Percentiles rank a stretch among this genome's conserved stretches.
These are phyloP conservation scores for Plantago coronopus DNA, from an alignment of 305 asterid genomes.

Conservation along the genomic window DNA sequence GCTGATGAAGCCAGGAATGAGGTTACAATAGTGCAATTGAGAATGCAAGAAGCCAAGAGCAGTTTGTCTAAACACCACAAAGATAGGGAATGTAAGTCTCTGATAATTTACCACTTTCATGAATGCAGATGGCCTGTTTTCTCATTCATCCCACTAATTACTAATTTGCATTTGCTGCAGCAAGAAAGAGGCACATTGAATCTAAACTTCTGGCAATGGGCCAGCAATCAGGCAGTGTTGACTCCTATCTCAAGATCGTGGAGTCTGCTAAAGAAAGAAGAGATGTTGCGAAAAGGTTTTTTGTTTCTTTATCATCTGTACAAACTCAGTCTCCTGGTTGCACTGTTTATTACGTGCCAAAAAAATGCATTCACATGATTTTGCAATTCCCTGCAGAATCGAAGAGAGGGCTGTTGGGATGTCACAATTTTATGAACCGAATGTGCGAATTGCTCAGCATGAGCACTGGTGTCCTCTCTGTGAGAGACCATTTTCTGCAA, in stretches of 20 bases:
- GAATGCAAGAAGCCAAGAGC: conserved; percentile 66
- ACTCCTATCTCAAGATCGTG: conserved; percentile 55
- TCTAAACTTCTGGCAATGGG: conserved; percentile 70
- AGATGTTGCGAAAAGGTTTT: conserved; percentile 66
- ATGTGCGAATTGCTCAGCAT: conserved; percentile 76
- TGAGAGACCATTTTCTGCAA: conserved; percentile 78
- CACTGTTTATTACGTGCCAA: conserved; percentile 13
- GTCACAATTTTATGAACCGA: conserved; percentile 72
- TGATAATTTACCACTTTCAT: background rate
- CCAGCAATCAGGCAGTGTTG: conserved; percentile 58
- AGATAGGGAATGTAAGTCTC: conserved; percentile 78
- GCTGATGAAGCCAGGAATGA: conserved; percentile 83
- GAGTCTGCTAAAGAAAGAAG: conserved; percentile 65
- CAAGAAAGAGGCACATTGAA: conserved; percentile 69
- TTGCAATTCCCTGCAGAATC: conserved; percentile 45
- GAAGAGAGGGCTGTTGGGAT: conserved; percentile 59
- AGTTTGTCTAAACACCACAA: conserved; percentile 69
- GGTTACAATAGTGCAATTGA: conserved; percentile 66
- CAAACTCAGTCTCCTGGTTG: conserved; percentile 3
- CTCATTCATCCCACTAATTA: background rate
- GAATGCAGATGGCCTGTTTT: background rate
- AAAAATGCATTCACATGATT: conserved; percentile 10
- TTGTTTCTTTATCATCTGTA: conserved; percentile 16
- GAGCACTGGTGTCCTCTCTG: conserved; percentile 91
- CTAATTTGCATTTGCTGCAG: conserved; percentile 45